Evolutionary conservation across 2,329 filamentous ascomycete species (phyloP).

Genomic region (Diaporthe batatas): DNA sequence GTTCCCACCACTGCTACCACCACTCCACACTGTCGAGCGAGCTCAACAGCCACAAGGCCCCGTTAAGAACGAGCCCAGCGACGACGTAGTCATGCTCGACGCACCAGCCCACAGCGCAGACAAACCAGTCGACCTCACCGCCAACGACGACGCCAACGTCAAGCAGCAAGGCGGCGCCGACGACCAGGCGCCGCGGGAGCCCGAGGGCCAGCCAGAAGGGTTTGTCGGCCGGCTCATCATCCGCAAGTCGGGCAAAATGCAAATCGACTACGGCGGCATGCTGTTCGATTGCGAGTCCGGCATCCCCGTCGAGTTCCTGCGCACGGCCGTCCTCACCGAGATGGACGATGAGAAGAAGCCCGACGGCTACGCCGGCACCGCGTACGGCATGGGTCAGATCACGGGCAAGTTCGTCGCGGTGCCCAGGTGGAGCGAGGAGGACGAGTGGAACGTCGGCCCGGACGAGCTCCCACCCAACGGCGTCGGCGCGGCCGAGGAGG

Average conservation of each 20-base stretch:
- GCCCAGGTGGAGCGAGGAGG: conserved; percentile 69
- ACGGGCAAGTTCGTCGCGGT: conserved; percentile 73
- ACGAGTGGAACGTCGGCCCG: conserved; percentile 65
- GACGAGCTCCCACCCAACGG: conserved; percentile 49
- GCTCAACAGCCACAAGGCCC: conserved; percentile 42
- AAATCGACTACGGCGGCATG: conserved; percentile 73
- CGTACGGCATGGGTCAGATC: conserved; percentile 73
- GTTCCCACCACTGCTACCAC: conserved; percentile 72
- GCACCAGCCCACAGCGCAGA: conserved; percentile 47
- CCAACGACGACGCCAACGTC: conserved; percentile 46
- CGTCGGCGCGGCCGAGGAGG: conserved; percentile 34
- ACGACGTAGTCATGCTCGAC: conserved; percentile 55
- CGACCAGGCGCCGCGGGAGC: conserved; percentile 48
- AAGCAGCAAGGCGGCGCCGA: conserved; percentile 48
- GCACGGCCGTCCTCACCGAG: conserved; percentile 71
- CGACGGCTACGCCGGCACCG: conserved; percentile 61
- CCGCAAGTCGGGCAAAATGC: conserved; percentile 71
- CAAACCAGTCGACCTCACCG: conserved; percentile 59
- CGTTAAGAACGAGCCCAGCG: conserved; percentile 59
- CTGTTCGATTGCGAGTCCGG: conserved; percentile 67
- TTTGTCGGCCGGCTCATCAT: conserved; percentile 72
- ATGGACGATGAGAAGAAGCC: conserved; percentile 66
- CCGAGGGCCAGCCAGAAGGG: conserved; percentile 61
- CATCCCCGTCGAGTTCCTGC: conserved; percentile 66
- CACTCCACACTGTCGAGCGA: conserved; percentile 55